Base-by-base conservation (phyloP, 768 basidiomycete genomes). In the Phanerochaete sordida region DNA sequence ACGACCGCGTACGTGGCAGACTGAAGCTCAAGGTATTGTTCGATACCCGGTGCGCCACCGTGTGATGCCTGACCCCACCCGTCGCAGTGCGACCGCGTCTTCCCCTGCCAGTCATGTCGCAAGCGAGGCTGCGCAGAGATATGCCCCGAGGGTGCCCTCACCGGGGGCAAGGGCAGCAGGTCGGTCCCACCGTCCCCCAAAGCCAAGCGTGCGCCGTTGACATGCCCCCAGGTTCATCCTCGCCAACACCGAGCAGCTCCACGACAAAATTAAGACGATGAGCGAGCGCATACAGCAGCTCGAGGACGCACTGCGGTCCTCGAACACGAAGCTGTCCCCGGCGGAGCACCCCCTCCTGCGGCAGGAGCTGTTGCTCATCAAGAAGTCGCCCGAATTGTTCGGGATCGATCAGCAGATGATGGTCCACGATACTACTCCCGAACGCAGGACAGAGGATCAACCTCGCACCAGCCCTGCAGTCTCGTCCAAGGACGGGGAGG, bases 101-200 rank as follows among this genome's bases (percentile, higher is more conserved):
- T 87, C 74, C 86, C 86, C 47, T 87, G 85, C 74, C 69, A 72
- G 39, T 73, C 68, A 21, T 76, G 73, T 52, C 70, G 70, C 60
- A 73, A 73, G 69, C 67, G 71, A 53, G 78, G 87, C 33, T 64
- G 66, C 46, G 60, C 54, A 35, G 66, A 63, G 26, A 65, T 64
- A 54, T 60, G 61, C 53, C 58, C 57, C 37, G 69, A 69, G 45
- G 86, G 86, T 16, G 86, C 85, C 24, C 75, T 88, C 37, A 88
- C 86, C 5, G 87, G 87, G 9, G 87, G 87, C 58, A 88, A 86
- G 68, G 87, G 87, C n/a, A 89, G 88, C 72, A 78, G 87, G 87
- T 86, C 63, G 44, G 69, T 62, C 37, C 82, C 24, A 19, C 37
- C 19, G 13, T 47, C 27, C 9, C 28, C 6, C n/a, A n/a, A 16